A percentile compares a stretch with the other conserved stretches of the same genome.
These are phyloP conservation scores for Diutina rugosa DNA, from an alignment of 1,139 yeast species.

Conservation along the genomic window DNA sequence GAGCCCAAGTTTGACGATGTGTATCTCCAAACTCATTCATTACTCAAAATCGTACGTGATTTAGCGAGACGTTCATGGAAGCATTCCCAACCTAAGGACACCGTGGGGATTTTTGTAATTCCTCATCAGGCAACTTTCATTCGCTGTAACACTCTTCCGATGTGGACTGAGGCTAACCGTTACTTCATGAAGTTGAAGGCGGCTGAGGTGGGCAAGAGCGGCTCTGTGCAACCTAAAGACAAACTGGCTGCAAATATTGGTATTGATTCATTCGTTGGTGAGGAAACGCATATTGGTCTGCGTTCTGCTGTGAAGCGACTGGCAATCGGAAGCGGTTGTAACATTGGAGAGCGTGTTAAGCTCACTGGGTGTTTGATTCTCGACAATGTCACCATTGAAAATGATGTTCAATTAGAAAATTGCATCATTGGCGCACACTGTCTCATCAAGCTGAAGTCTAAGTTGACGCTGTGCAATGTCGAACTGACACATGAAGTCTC, in stretches of 20 bases:
- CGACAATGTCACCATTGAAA: slow-evolving; percentile 61
- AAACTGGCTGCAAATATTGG: slow-evolving; percentile 74
- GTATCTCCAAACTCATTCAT: slow-evolving; percentile 32
- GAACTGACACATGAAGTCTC: slow-evolving; percentile 67
- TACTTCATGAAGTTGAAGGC: slow-evolving; percentile 47
- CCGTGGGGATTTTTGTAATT: slow-evolving; percentile 50
- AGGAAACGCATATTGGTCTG: slow-evolving; percentile 48
- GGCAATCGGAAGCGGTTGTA: slow-evolving; percentile 66
- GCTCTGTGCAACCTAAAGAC: slow-evolving; percentile 18
- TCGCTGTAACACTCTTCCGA: slow-evolving; percentile 65
- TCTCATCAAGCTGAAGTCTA: slow-evolving; percentile 43
- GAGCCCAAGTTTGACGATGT: slow-evolving; percentile 22
- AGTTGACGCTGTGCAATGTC: slow-evolving; percentile 66
- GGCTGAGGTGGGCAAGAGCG: slow-evolving; percentile 1
- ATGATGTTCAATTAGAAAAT: slow-evolving; percentile 79
- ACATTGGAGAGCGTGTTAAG: slow-evolving; percentile 75
- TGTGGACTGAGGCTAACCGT: slow-evolving; percentile 87
- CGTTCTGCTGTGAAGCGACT: slow-evolving; percentile 74
- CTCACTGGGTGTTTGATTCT: slow-evolving; percentile 76
- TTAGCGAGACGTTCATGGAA: slow-evolving; percentile 88
- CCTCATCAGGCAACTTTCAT: slow-evolving; percentile 60
- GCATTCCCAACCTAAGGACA: slow-evolving; percentile 47
- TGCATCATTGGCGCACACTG: slow-evolving; percentile 73
- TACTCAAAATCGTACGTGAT: slow-evolving; percentile 69
- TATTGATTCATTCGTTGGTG: slow-evolving; percentile 69